Conservation (phyloP, 495 filamentous ascomycete species). For the Podospora pseudocomata region DNA sequence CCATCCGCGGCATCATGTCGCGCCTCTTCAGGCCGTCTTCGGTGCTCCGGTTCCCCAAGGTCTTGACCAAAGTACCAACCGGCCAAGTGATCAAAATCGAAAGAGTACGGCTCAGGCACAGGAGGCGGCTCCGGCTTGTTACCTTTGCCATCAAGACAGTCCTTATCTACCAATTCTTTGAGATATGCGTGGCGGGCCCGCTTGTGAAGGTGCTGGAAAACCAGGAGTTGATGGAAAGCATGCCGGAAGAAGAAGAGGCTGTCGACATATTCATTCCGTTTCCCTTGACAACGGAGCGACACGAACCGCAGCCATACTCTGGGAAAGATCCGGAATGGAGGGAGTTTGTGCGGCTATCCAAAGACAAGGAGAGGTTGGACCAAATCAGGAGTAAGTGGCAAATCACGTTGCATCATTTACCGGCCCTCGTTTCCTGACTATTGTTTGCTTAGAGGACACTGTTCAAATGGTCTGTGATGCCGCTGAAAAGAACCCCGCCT, state of each 20-base stretch:
- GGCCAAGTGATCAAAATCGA: constrained; percentile 31
- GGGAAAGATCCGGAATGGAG: constrained; percentile 68
- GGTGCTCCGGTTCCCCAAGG: constrained; percentile 20
- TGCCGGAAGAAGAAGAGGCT: constrained; percentile 23
- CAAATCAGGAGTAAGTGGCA: constrained; percentile 48
- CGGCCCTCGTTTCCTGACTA: constrained; percentile 10
- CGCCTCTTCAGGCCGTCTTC: constrained; percentile 32
- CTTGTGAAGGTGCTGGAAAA: constrained; percentile 22
- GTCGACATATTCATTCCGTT: constrained; percentile 61
- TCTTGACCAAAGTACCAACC: constrained; percentile 12
- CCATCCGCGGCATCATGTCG: constrained; percentile 31
- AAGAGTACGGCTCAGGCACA: constrained; percentile 35
- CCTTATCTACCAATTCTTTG: background rate
- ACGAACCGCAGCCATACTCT: constrained; percentile 49
- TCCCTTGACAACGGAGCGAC: constrained; percentile 44
- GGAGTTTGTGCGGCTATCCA: constrained; percentile 56
- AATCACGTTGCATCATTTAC: background rate
- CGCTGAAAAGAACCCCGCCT: constrained; percentile 10
- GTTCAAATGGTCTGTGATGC: constrained; percentile 26
- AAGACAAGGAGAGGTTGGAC: constrained; percentile 46
- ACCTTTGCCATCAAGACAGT: constrained; percentile 8
- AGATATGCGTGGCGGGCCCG: constrained; percentile 1
- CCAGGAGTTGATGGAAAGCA: constrained; percentile 29
- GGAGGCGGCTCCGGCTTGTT: constrained; percentile 22
- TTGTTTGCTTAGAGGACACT: constrained; percentile 23